Evolutionary conservation across 1,139 yeast species (phyloP).

Genomic region (Pichia sp.): DNA sequence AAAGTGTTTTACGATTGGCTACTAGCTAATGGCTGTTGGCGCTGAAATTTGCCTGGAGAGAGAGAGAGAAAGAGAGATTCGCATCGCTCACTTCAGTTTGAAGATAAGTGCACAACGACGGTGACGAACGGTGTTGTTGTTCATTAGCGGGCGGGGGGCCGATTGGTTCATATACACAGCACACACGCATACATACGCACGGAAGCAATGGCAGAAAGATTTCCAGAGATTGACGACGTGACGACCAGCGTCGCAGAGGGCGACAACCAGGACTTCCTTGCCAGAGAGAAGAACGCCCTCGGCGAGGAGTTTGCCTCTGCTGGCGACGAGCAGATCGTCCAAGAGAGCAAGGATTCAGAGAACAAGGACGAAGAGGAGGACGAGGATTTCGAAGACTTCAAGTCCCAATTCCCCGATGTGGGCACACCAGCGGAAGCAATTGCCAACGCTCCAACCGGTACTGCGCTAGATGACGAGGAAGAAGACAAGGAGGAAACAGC

Average conservation of each 20-base stretch:
- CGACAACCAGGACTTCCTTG: conserved; percentile 77
- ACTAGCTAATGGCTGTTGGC: too few species aligned
- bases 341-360: conserved; percentile 31
- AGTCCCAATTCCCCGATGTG: conserved; percentile 65
- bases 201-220: conserved; percentile 53
- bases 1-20: too few species aligned
- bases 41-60: too few species aligned
- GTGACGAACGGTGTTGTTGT: too few species aligned
- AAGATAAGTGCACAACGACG: too few species aligned
- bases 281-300: conserved; percentile 76
- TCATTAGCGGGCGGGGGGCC: too few species aligned
- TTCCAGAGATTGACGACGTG: conserved; percentile 66
- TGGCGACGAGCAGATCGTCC: conserved; percentile 44
- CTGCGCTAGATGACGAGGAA: conserved; percentile 21
- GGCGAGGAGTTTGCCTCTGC: conserved; percentile 74
- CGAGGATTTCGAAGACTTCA: conserved; percentile 58
- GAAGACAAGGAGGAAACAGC: background rate
- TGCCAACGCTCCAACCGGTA: conserved; percentile 10
- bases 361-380: conserved; percentile 28
- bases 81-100: too few species aligned
- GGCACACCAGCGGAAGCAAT: conserved; percentile 27
- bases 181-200: too few species aligned
- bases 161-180: too few species aligned
- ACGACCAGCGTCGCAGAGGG: conserved; percentile 29
- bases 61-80: too few species aligned